Base-by-base conservation (phyloP, 805 yeast species). In the Myxozyma lipomycoides region DNA sequence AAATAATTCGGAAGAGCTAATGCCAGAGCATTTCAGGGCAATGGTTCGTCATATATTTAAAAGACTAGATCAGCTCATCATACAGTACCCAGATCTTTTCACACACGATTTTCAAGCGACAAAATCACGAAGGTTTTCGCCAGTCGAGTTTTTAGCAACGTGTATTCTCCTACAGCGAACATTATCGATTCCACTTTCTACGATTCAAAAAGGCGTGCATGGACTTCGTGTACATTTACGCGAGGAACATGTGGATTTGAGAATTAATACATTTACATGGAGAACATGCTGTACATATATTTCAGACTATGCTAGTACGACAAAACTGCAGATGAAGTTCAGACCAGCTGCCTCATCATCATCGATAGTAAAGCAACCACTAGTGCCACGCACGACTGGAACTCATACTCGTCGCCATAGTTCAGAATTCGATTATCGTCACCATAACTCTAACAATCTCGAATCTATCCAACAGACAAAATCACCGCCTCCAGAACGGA, bases 61-160 rank as follows among this genome's bases (percentile, higher is more conserved):
- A 9, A 9, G 25, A 39, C 12, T 39, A 7, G n/a, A 21, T 7
- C 24, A 39, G 12, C 26, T 39, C 10, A 15, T 39, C 12, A 17
- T 19, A 12, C 4, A 17, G n/a, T 39, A 39, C 22, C 42, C 42
- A 5, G 42, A 39, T 7, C 18, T 15, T 18, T 39, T 39, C n/a
- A 9, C 26, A 2, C 9, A 39, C 42, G 24, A n/a, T 6, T n/a
- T 18, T 24, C 24, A 22, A 15, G 42, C 2, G 15, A 21, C 7
- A 15, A 39, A 9, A 21, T 39, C 42, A 12, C 21, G 24, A 12
- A 15, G 25, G 22, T 39, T 17, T 22, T 18, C 42, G 25, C 24
- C 42, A 3, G 42, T 39, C 2, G 42, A 39, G 25, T 39, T 39
- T 39, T n/a, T 39, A n/a, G 42, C 25, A 15, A 22, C 25, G n/a